A percentile compares a stretch with the other conserved stretches of the same genome.
These are phyloP conservation scores for Cryptococcus sp. DNA, from an alignment of 1,284 basidiomycete species.

Conservation along the genomic window DNA sequence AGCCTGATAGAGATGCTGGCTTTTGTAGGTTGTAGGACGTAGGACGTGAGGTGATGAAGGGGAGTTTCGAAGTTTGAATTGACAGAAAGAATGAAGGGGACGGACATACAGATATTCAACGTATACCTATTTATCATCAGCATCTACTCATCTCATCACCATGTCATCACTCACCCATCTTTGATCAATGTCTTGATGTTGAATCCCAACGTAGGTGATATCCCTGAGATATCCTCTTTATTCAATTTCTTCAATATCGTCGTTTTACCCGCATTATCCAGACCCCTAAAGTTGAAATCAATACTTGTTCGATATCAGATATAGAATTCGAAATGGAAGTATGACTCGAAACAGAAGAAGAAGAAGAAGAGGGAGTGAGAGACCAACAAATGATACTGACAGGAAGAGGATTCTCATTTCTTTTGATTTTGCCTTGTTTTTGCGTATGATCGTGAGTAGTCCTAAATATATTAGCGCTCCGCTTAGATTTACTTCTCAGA, in stretches of 20 bases:
- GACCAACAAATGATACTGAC: slow-evolving; percentile 52
- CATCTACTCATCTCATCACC: background rate
- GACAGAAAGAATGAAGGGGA: background rate
- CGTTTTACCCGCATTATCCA: slow-evolving; percentile 98
- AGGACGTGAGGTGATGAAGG: too few relatives aligned
- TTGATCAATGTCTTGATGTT: slow-evolving; percentile 96
- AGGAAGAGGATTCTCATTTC: slow-evolving; percentile 96
- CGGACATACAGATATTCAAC: slow-evolving; percentile 79
- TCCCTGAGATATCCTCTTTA: slow-evolving; percentile 76
- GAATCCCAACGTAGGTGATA: slow-evolving; percentile 95
- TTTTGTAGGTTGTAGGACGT: background rate
- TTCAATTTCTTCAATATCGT: slow-evolving; percentile 94
- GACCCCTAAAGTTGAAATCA: too few relatives aligned
- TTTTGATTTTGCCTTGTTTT: slow-evolving; percentile 88
- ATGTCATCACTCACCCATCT: slow-evolving; percentile 61
- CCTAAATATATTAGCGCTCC: slow-evolving; percentile 50
- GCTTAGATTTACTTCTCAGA: background rate
- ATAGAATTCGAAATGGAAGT: too few relatives aligned
- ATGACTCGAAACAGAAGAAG: background rate
- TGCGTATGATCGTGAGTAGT: slow-evolving; percentile 92
- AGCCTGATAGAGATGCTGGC: background rate
- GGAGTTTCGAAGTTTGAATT: too few relatives aligned
- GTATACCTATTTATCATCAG: slow-evolving; percentile 61
- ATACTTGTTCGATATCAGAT: too few relatives aligned
- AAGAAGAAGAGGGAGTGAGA: background rate